Evolutionary conservation across 768 basidiomycete genomes (phyloP).

Genomic region (Suillus decipiens): DNA sequence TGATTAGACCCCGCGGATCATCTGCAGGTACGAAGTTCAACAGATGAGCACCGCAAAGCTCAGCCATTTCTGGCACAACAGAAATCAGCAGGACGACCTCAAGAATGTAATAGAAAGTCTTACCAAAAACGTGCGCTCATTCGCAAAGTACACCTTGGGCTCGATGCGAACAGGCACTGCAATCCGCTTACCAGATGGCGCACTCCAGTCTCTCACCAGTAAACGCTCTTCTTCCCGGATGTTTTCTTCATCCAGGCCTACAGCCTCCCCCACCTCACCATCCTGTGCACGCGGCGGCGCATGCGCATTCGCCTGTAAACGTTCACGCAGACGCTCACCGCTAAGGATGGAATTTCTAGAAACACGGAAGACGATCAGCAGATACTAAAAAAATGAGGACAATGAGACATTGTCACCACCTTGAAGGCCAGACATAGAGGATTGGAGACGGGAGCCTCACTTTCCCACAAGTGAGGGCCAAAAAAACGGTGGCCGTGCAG

Average conservation of each 20-base stretch:
- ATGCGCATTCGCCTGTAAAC: conserved; percentile 44
- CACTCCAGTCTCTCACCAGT: conserved; percentile 68
- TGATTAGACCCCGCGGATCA: conserved; percentile 78
- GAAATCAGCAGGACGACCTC: conserved; percentile 9
- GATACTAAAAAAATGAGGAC: too few relatives aligned
- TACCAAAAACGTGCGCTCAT: conserved; percentile 92
- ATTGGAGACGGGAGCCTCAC: too few relatives aligned
- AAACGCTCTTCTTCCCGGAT: conserved; percentile 52
- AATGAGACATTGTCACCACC: too few relatives aligned
- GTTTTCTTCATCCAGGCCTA: conserved; percentile 39
- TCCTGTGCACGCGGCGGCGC: conserved; percentile 24
- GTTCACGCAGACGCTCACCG: conserved; percentile 79
- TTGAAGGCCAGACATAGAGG: too few relatives aligned
- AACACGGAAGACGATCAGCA: conserved; percentile 79
- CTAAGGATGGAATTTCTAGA: too few relatives aligned
- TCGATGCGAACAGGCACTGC: conserved; percentile 95
- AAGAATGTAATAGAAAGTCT: conserved; percentile 32
- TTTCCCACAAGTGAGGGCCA: too few relatives aligned
- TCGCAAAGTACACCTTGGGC: conserved; percentile 97
- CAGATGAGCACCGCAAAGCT: conserved; percentile 84
- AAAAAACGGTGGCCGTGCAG: too few relatives aligned
- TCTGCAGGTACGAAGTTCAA: conserved; percentile 80
- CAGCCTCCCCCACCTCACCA: conserved; percentile 23
- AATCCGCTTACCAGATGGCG: conserved; percentile 86
- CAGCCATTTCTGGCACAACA: conserved; percentile 73